A percentile compares a stretch with the other conserved stretches of the same genome.
These are phyloP conservation scores for Brettanomyces nanus DNA, from an alignment of 805 yeast species.

Conservation along the genomic window DNA sequence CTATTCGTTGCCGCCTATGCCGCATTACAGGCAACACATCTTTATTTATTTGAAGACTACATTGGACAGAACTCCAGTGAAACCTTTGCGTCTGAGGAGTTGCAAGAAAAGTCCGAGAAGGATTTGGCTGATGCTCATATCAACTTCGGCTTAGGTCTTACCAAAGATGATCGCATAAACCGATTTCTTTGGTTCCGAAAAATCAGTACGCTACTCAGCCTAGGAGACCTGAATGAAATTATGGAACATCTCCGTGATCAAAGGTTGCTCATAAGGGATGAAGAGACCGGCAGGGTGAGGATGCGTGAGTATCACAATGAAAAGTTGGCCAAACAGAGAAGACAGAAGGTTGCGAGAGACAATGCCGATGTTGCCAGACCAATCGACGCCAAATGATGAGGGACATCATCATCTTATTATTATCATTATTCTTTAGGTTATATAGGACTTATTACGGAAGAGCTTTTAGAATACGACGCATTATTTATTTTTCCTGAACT, in stretches of 20 bases:
- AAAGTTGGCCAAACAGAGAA: background rate
- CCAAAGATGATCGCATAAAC: constrained; percentile 41
- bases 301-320: background rate
- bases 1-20: constrained; percentile 21
- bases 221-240: constrained; percentile 19
- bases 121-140: constrained; percentile 34
- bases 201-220: constrained; percentile 19
- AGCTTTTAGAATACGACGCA: too few relatives aligned
- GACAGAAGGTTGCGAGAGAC: background rate
- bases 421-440: too few relatives aligned
- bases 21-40: constrained; percentile 23
- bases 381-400: too few relatives aligned
- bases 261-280: constrained; percentile 7
- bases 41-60: constrained; percentile 23
- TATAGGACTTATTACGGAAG: background rate
- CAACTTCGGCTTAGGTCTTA: constrained; percentile 45
- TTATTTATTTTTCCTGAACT: too few relatives aligned
- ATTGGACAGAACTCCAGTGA: constrained; percentile 21
- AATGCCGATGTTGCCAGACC: too few relatives aligned
- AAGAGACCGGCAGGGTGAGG: background rate
- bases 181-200: constrained; percentile 51
- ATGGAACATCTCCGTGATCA: constrained; percentile 12
- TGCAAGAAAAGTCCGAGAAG: constrained; percentile 33
- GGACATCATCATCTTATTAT: too few relatives aligned
- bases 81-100: constrained; percentile 11